Conservation (phyloP, 2,329 filamentous ascomycete species). For the Aspergillus unguis region DNA sequence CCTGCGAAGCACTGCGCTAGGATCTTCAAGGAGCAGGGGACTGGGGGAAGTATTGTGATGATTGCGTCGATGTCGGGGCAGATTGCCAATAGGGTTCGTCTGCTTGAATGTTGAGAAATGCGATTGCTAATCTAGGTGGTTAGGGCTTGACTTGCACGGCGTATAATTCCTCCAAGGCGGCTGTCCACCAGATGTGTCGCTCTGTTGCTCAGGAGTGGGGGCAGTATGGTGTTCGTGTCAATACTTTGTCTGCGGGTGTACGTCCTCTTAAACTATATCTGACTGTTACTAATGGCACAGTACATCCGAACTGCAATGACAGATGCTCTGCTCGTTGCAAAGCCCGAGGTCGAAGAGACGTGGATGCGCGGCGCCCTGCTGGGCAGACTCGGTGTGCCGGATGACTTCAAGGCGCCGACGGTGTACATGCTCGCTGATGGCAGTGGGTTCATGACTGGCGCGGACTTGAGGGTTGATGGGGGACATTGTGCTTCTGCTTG, state of each 20-base stretch:
- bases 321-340: conserved; percentile 39
- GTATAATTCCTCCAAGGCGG: conserved; percentile 52
- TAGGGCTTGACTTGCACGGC: conserved; percentile 63
- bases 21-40: conserved; percentile 55
- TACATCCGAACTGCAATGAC: conserved; percentile 51
- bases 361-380: conserved; percentile 55
- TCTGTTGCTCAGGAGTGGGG: conserved; percentile 50
- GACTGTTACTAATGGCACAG: neutral
- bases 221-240: conserved; percentile 68
- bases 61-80: conserved; percentile 69
- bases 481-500: conserved; percentile 31
- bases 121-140: neutral
- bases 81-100: conserved; percentile 56
- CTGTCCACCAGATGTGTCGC: conserved; percentile 48
- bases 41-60: conserved; percentile 60
- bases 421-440: conserved; percentile 38
- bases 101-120: neutral
- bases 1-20: conserved; percentile 32
- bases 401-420: conserved; percentile 38
- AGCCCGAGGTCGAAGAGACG: conserved; percentile 50
- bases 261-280: conserved; percentile 12
- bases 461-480: conserved; percentile 40
- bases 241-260: conserved; percentile 71
- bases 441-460: conserved; percentile 40
- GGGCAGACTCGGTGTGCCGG: conserved; percentile 47